These are phyloP conservation scores for Candida nonsorbophila DNA, from an alignment of 805 yeast species.

Conservation along the genomic window DNA sequence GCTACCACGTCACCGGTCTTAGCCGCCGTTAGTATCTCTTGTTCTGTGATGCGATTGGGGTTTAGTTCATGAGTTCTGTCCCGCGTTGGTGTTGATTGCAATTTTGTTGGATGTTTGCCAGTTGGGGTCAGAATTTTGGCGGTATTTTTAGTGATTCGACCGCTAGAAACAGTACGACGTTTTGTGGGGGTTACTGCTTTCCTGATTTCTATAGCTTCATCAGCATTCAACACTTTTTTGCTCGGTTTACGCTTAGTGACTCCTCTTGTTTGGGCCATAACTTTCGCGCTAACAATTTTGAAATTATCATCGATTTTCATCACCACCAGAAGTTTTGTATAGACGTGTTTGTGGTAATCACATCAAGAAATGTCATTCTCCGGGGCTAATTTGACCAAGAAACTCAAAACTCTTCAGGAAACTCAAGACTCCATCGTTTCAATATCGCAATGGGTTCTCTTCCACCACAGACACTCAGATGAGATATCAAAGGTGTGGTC, in stretches of 20 bases:
- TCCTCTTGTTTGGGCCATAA: conserved; percentile 10
- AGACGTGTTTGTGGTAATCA: no score
- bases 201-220: no score
- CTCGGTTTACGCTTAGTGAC: conserved; percentile 3
- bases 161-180: neutral
- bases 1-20: conserved; percentile 21
- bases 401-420: conserved; percentile 34
- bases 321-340: conserved; percentile 2
- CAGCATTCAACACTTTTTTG: conserved; percentile 1
- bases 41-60: conserved; percentile 17
- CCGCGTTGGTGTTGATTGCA: conserved; percentile 1
- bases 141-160: neutral
- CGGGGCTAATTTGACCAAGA: conserved; percentile 25
- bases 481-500: conserved; percentile 35
- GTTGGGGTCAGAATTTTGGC: neutral
- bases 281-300: neutral
- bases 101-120: conserved; percentile 1
- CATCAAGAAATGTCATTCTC: conserved; percentile 37
- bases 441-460: conserved; percentile 42
- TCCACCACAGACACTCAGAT: conserved; percentile 35
- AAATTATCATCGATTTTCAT: neutral
- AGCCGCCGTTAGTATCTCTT: conserved; percentile 23
- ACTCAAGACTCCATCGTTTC: conserved; percentile 44
- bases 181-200: no score
- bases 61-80: no score